These are phyloP conservation scores for Lolium multiflorum DNA, from an alignment of 176 grass and related monocot species.

Conservation along the genomic window DNA sequence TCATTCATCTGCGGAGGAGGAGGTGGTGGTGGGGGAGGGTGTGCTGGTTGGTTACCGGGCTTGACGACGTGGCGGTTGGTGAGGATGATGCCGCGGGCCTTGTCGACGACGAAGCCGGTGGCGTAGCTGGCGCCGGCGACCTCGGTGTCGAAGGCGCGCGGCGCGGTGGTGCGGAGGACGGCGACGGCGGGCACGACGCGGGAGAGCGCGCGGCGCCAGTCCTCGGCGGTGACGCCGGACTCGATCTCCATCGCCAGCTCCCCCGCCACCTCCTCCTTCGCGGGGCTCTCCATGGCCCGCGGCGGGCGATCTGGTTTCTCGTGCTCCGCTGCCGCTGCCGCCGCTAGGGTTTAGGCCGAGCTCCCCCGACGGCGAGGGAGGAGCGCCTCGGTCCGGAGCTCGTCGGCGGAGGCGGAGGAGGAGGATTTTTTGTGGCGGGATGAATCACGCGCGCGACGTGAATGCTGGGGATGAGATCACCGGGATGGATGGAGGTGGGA, in stretches of 20 bases:
- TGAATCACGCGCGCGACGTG: constrained; percentile 39
- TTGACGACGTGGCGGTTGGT: constrained; percentile 99
- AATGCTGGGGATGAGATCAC: constrained; percentile 43
- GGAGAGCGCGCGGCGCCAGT: constrained; percentile 82
- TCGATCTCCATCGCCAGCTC: constrained; percentile 85
- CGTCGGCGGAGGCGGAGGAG: background rate
- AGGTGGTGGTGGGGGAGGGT: background rate
- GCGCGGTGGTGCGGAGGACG: constrained; percentile 92
- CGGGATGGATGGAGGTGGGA: background rate
- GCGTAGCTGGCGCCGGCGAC: constrained; percentile 91
- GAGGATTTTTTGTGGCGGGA: background rate
- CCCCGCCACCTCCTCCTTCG: constrained; percentile 54
- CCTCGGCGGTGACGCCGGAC: constrained; percentile 80
- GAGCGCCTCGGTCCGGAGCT: background rate
- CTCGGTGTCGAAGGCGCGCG: constrained; percentile 95
- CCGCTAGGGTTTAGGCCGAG: constrained; percentile 48
- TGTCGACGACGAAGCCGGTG: constrained; percentile 98
- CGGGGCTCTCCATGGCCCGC: constrained; percentile 53
- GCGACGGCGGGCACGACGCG: constrained; percentile 92
- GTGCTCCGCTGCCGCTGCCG: background rate
- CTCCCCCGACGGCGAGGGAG: background rate
- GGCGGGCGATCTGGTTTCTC: constrained; percentile 37
- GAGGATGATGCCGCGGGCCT: constrained; percentile 86
- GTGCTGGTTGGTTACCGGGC: constrained; percentile 55
- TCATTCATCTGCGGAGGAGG: constrained; percentile 24